A percentile compares a stretch with the other conserved stretches of the same genome.
Evolutionary conservation across 345 rosid genomes (phyloP).

Genomic region (Eucalyptus caleyi): DNA sequence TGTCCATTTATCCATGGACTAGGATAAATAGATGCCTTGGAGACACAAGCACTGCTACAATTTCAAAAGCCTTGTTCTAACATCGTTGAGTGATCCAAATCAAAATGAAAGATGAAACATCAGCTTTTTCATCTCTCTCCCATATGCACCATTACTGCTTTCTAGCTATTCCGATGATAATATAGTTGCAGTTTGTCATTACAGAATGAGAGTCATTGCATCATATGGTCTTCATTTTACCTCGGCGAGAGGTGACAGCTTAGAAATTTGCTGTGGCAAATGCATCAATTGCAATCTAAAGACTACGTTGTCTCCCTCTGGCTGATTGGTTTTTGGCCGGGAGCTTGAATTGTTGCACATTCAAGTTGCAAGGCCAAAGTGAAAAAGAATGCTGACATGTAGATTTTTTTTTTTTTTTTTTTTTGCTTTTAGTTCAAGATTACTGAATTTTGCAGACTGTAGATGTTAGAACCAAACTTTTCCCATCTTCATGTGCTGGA

Average conservation of each 20-base stretch:
- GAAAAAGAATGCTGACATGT: not conserved
- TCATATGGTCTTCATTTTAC: not conserved
- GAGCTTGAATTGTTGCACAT: no score
- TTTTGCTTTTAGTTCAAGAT: not conserved
- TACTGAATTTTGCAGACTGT: not conserved
- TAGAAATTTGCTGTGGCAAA: not conserved
- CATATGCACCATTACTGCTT: not conserved
- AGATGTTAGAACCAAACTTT: not conserved
- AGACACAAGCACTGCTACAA: fast-evolving
- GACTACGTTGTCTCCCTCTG: fast-evolving
- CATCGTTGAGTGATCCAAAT: no score
- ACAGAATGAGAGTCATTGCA: not conserved
- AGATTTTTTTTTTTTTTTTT: no score
- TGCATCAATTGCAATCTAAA: not conserved
- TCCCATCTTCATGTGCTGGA: not conserved
- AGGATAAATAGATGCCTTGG: no score
- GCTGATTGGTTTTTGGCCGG: not conserved
- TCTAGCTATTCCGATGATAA: not conserved
- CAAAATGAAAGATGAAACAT: no score
- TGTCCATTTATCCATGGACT: no score
- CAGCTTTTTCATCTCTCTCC: not conserved
- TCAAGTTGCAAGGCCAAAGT: not conserved
- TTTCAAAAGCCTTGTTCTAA: no score
- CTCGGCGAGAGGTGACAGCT: no score
- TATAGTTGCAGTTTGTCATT: not conserved